These are phyloP conservation scores for Chamaecrista fasciculata DNA, from an alignment of 306 rosid genomes.

Conservation along the genomic window DNA sequence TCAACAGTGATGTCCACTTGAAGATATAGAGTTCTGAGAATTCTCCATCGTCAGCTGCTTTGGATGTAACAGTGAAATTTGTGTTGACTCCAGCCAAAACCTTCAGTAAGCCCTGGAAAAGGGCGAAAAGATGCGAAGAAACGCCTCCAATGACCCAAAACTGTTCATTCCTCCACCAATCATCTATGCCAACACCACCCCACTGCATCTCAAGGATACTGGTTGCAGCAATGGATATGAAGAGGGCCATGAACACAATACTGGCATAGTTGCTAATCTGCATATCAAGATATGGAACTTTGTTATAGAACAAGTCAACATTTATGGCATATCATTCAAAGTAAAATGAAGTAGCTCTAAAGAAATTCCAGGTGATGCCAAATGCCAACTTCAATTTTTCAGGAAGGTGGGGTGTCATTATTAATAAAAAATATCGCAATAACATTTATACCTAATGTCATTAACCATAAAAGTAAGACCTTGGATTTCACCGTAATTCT, in stretches of 20 bases:
- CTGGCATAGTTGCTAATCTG: constrained; percentile 89
- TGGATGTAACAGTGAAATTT: constrained; percentile 76
- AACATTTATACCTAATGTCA: not conserved
- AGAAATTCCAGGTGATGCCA: not conserved
- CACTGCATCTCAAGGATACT: constrained; percentile 84
- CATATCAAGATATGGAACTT: not conserved
- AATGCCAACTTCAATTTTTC: not conserved
- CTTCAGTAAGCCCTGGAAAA: constrained; percentile 75
- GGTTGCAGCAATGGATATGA: constrained; percentile 72
- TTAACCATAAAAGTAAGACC: not conserved
- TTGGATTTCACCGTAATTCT: no score
- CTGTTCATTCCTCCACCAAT: constrained; percentile 93
- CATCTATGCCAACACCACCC: constrained; percentile 78
- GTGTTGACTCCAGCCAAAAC: constrained; percentile 79
- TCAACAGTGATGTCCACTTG: constrained; percentile 76
- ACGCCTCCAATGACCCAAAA: constrained; percentile 87
- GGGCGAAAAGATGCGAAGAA: constrained; percentile 76
- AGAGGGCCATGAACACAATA: constrained; percentile 74
- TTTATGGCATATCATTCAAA: not conserved
- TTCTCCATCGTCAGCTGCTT: constrained; percentile 83
- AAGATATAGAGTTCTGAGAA: constrained; percentile 76
- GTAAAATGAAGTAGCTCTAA: not conserved
- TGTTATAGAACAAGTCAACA: constrained; percentile 5
- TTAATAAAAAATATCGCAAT: not conserved
- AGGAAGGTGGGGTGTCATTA: not conserved